Evolutionary conservation across 148 eudicot species (phyloP), one percentile per base, ranked within the genome.

Genomic region (Polygonum maritimum): DNA sequence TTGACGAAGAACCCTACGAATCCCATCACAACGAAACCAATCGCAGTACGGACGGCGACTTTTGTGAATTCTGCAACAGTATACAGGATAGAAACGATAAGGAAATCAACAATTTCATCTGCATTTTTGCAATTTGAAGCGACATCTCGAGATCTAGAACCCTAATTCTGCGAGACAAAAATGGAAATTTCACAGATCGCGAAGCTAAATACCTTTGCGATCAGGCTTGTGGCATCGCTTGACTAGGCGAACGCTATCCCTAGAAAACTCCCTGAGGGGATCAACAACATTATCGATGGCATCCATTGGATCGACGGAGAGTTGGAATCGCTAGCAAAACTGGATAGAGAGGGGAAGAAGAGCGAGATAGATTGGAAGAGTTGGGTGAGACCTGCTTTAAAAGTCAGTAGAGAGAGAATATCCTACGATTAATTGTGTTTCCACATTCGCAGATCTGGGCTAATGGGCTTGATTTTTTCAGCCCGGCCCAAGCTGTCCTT

Each of bases 151-250:
- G 52, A 52, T 40, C 35, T 12, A 38, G 26, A 58, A 74, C 65
- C 65, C 76, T 52, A 74, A 52, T 48, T 74, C 10, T 3, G 36
- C 10, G 14, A 0, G 39, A 8, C 13, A 10, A 13, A 18, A 71
- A 14, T 2, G 18, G 49, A 13, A 47, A 73, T 47, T 41, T 62
- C 39, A 12, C 26, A 21, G 38, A 26, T 62, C 5, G 69, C 35
- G 62, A 75, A 3, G 40, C 31, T 0, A 70, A 10, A 16, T 41
- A 76, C 83, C 83, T 76, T 77, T 77, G 71, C 79, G 79, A 72
- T 80, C 83, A 36, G 83, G 83, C 67, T 80, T 80, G 80, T 80
- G 80, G 74, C 83, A 80, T 9, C 83, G 62, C 77, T 80, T 80
- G 77, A 80, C 83, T 12, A 80, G 80, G 75, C 83, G 83, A 77